phyloP scores from a whole-genome alignment of 2,329 filamentous ascomycete species.

The Microcyclospora tardicrescens region DNA sequence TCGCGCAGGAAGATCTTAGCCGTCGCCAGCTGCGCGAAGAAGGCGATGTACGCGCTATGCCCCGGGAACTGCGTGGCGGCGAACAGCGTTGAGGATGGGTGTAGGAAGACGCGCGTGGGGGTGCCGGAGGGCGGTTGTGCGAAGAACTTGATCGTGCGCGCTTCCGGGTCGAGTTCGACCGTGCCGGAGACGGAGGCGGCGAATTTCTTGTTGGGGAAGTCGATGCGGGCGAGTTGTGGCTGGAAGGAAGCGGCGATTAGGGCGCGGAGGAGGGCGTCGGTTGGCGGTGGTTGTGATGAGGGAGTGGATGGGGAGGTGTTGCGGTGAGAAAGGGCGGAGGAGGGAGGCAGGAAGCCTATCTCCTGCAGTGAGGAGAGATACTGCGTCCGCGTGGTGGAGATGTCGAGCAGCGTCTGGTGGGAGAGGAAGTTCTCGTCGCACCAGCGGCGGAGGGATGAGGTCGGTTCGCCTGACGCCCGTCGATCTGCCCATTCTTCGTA shows the following conservation, averaged over 20 bases:
- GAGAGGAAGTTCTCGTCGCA: conserved; percentile 80
- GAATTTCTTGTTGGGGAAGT: conserved; percentile 93
- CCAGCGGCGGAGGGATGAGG: conserved; percentile 57
- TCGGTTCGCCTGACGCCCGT: conserved; percentile 40
- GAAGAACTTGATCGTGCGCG: conserved; percentile 83
- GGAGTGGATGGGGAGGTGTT: conserved; percentile 16
- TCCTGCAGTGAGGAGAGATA: conserved; percentile 78
- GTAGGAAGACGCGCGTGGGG: conserved; percentile 79
- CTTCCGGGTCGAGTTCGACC: conserved; percentile 86
- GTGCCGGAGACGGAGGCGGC: conserved; percentile 75
- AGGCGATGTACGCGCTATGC: conserved; percentile 66
- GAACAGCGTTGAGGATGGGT: conserved; percentile 80
- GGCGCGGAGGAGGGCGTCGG: conserved; percentile 34
- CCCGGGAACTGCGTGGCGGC: conserved; percentile 65
- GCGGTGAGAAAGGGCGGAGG: conserved; percentile 33
- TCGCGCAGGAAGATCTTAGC: conserved; percentile 87
- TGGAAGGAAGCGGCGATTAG: conserved; percentile 40
- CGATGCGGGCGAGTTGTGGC: conserved; percentile 82
- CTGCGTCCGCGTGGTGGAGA: conserved; percentile 72
- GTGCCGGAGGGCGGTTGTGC: conserved; percentile 43
- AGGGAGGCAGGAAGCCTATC: conserved; percentile 54
- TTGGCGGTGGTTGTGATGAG: conserved; percentile 6
- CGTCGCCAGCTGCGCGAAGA: conserved; percentile 85
- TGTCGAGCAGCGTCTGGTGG: conserved; percentile 72
- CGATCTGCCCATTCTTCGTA: conserved; percentile 71